Conservation (phyloP, 1,139 yeast species). For the Wickerhamiella pararugosa region DNA sequence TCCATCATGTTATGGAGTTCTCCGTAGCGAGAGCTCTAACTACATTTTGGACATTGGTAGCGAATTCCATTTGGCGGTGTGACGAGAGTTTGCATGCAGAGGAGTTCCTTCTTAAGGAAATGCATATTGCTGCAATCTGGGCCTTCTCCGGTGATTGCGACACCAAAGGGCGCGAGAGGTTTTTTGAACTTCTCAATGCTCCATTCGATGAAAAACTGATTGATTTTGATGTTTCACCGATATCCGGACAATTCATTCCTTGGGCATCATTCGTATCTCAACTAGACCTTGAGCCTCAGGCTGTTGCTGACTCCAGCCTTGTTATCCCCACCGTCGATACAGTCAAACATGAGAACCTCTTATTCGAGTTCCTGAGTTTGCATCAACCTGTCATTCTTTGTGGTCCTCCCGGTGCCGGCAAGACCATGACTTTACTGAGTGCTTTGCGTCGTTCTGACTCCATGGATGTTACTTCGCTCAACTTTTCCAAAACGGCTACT, state of each 20-base stretch:
- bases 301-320: conserved; percentile 45
- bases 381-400: conserved; percentile 57
- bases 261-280: conserved; percentile 34
- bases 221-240: conserved; percentile 35
- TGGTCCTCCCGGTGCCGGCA: conserved; percentile 98
- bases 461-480: conserved; percentile 51
- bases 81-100: background rate
- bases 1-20: conserved; percentile 43
- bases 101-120: background rate
- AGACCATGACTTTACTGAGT: conserved; percentile 76
- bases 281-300: conserved; percentile 44
- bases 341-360: conserved; percentile 43
- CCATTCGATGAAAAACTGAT: conserved; percentile 16
- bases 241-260: conserved; percentile 37
- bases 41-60: conserved; percentile 25
- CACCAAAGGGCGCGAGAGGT: conserved; percentile 28
- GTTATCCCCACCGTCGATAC: conserved; percentile 78
- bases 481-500: conserved; percentile 72
- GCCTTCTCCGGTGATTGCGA: conserved; percentile 51
- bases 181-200: conserved; percentile 21
- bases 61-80: conserved; percentile 11
- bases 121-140: conserved; percentile 40
- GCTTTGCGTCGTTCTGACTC: conserved; percentile 46
- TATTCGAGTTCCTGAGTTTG: conserved; percentile 42
- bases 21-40: conserved; percentile 29